Base-by-base conservation (phyloP, 2,329 filamentous ascomycete genomes). In the Claviceps fusiformis region DNA sequence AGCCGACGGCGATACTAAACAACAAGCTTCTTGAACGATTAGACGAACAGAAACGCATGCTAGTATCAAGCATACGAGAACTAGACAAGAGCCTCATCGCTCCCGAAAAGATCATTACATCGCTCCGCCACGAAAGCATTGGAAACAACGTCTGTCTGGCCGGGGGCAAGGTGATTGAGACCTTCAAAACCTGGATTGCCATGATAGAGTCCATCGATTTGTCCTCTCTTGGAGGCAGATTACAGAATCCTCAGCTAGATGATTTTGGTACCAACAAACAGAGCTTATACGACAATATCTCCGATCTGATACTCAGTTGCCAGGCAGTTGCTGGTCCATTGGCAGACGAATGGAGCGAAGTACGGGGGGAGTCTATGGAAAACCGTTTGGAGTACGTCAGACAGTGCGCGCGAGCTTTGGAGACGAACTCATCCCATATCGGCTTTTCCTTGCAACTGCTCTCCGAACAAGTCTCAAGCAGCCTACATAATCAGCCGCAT, bases 231-330 rank as follows among this genome's bases (percentile, higher is more conserved):
- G 85, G 84, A 45, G 85, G 86, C 56, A 85, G 80, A 56, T 85
- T 91, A 61, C 87, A 92, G 66, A 92, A 87, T 47, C 89, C 90
- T 0, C 88, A 95, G 62, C 73, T 97, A 37, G 79, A 83, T 50
- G 93, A 97, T 62, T 96, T 96, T 67, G 85, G 84, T 64, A 80
- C 85, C 37, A 89, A 95, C 68, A 97, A 97, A 71, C 93, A 98
- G 68, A 87, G 86, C 62, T 76, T 95, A 19, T 97, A 97, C 69
- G 93, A 97, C 69, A 87, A 90, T 57, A 86, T 95, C 55, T 91
- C 90, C 9, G 93, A 97, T 67, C 79, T 98, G 33, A 73, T 97
- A 4, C 73, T 95, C 52, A 83, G 86, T 56, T 96, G 91, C 64
- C 93, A 98, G 70, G 83, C 87, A 29, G 86, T 97, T n/a, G 88